Evolutionary conservation across 2,329 filamentous ascomycete genomes (phyloP), one percentile per base, ranked within the genome.

Genomic region (Neurospora sp.): DNA sequence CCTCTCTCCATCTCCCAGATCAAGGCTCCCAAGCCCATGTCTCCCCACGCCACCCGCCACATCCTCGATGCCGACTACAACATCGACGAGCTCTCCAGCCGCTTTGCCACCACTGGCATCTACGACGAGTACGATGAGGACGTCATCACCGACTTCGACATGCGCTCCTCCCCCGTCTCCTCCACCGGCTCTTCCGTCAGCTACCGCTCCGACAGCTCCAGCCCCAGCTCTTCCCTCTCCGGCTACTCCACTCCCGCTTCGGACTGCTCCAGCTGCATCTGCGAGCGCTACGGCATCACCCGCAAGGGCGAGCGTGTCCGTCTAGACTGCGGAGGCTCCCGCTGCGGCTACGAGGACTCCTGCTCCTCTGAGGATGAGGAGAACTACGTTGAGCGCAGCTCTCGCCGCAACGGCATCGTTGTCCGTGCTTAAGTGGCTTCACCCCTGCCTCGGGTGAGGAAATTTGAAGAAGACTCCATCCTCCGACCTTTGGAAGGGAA

Each of bases 271-370:
- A 87, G 86, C 80, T 98, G 96, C 89, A 93, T 91, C 74, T 98
- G 95, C 84, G 93, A 97, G 82, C 92, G 94, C 83, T 97, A 96
- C 84, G 95, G 94, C 76, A 97, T 98, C 85, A 97, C 94, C 74
- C 92, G 93, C 83, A 90, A 91, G 81, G 93, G 94, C 78, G 91
- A 96, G 81, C 90, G 94, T 78, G 91, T 98, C 87, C 96, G 95
- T 87, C 89, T 97, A 80, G 94, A 97, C 87, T 98, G 95, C 79
- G 93, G 93, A 76, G 95, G 95, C 76, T 85, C 89, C 72, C 90
- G 93, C 79, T 97, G 95, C 82, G 92, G 93, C 78, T 96, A 92
- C 83, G 87, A 87, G 74, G 90, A 92, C 77, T 73, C 73, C 33
- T 76, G 90, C 85, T 93, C 89, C 75, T 91, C 86, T 76, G 82